Evolutionary conservation across 129 eudicot species (phyloP).

Genomic region (Pulicaria dysenterica): DNA sequence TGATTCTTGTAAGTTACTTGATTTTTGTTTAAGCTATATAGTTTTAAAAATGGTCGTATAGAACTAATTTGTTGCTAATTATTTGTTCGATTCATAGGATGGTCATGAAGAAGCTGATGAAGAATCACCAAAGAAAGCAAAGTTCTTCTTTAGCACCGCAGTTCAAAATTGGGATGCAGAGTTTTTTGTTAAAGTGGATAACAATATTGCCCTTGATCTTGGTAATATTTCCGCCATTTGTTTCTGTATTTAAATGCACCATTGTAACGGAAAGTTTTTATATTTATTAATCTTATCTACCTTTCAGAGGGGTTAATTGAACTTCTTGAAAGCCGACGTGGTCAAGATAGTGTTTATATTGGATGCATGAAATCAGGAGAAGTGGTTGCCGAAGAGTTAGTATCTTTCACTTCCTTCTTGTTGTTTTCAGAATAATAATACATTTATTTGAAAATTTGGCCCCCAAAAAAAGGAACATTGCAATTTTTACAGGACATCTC

Average conservation of each 20-base stretch:
- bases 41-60: neutral
- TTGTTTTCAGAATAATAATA: neutral
- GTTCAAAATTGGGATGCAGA: slow-evolving; percentile 47
- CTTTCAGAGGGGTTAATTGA: slow-evolving; percentile 71
- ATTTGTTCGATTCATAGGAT: slow-evolving; percentile 29
- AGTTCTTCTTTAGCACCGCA: slow-evolving; percentile 43
- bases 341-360: slow-evolving; percentile 72
- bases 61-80: slow-evolving; percentile 15
- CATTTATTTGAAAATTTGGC: no score
- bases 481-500: no score
- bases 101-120: slow-evolving; percentile 52
- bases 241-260: neutral
- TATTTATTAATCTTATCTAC: slow-evolving; percentile 17
- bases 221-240: slow-evolving; percentile 44
- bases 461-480: no score
- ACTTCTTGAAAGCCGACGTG: slow-evolving; percentile 77
- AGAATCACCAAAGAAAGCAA: slow-evolving; percentile 42
- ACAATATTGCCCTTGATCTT: slow-evolving; percentile 80
- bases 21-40: slow-evolving; percentile 11
- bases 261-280: neutral
- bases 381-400: slow-evolving; percentile 80
- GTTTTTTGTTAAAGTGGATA: slow-evolving; percentile 75
- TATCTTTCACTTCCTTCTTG: slow-evolving; percentile 11
- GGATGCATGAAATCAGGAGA: slow-evolving; percentile 99
- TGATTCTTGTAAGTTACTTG: slow-evolving; percentile 77